phyloP scores from a whole-genome alignment of 192 early-diverging fungal species.

The Paraglomus occultum region DNA sequence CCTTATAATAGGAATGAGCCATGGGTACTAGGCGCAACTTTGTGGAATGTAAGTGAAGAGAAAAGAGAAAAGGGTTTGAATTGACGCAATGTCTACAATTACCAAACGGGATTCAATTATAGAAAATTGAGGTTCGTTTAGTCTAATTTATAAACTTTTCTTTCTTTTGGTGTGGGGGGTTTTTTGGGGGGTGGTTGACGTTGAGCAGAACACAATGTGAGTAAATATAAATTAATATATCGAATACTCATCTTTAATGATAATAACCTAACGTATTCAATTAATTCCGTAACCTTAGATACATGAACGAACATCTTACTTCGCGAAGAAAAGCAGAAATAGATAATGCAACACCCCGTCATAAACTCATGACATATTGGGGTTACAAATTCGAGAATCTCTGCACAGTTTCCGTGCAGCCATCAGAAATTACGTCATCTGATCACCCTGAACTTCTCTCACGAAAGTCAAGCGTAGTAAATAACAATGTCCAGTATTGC shows the following conservation, averaged over 20 bases:
- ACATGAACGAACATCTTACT: slow-evolving; percentile 72
- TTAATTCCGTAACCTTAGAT: slow-evolving; percentile 53
- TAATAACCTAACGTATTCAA: neutral
- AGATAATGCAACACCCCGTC: slow-evolving; percentile 44
- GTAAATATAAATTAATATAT: too few species aligned
- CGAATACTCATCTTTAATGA: neutral
- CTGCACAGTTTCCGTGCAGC: slow-evolving; percentile 59
- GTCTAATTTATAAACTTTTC: too few species aligned
- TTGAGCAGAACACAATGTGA: too few species aligned
- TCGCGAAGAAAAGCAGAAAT: slow-evolving; percentile 38
- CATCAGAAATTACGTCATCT: slow-evolving; percentile 38
- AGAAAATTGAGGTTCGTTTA: too few species aligned
- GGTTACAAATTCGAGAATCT: slow-evolving; percentile 91
- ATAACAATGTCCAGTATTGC: slow-evolving; percentile 89
- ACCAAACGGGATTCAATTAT: too few species aligned
- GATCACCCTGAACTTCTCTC: slow-evolving; percentile 45
- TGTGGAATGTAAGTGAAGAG: slow-evolving; percentile 48
- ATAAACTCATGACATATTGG: slow-evolving; percentile 77
- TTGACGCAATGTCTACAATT: too few species aligned
- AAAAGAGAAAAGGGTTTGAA: too few species aligned
- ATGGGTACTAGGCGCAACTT: slow-evolving; percentile 81
- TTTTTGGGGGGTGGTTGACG: too few species aligned
- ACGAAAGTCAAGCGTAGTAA: slow-evolving; percentile 51
- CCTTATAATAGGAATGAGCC: slow-evolving; percentile 74
- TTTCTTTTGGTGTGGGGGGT: too few species aligned